phyloP scores from a whole-genome alignment of 192 early-diverging fungal genomes.

The Rhizophagus prolifer region DNA sequence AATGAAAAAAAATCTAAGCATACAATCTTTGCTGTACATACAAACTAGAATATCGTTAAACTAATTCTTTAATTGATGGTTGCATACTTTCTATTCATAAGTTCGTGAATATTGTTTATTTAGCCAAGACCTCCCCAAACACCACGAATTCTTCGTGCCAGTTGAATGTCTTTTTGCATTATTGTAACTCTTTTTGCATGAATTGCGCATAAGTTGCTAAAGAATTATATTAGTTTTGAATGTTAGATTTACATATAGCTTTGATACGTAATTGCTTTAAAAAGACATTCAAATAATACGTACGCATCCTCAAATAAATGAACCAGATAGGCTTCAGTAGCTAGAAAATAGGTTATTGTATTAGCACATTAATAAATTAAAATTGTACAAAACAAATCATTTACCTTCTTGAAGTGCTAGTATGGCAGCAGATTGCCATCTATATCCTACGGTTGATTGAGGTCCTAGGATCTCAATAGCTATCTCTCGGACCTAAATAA shows the following conservation, averaged over 20 bases:
- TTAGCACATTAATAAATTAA: neutral
- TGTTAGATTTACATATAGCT: neutral
- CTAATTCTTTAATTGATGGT: too few species aligned
- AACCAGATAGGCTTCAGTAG: slow-evolving; percentile 78
- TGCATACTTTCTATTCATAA: too few species aligned
- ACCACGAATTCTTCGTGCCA: slow-evolving; percentile 88
- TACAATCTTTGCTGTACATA: too few species aligned
- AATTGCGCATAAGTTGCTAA: slow-evolving; percentile 85
- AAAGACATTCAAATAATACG: slow-evolving; percentile 27
- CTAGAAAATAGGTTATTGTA: slow-evolving; percentile 22
- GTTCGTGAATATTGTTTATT: neutral
- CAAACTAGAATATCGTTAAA: too few species aligned
- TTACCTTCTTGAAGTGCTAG: slow-evolving; percentile 71
- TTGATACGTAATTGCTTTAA: neutral
- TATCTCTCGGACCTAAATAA: slow-evolving; percentile 60
- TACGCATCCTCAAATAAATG: slow-evolving; percentile 90
- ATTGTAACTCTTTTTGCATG: slow-evolving; percentile 94
- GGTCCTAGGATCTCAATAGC: slow-evolving; percentile 49
- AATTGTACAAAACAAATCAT: neutral
- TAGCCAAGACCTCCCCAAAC: slow-evolving; percentile 69
- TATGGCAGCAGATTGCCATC: slow-evolving; percentile 79
- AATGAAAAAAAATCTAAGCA: neutral
- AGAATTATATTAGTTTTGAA: neutral
- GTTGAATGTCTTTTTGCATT: slow-evolving; percentile 89
- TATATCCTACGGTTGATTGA: slow-evolving; percentile 42